Evolutionary conservation across 352 stramenopile species (phyloP).

Genomic region (Phytopythium kandeliae): DNA sequence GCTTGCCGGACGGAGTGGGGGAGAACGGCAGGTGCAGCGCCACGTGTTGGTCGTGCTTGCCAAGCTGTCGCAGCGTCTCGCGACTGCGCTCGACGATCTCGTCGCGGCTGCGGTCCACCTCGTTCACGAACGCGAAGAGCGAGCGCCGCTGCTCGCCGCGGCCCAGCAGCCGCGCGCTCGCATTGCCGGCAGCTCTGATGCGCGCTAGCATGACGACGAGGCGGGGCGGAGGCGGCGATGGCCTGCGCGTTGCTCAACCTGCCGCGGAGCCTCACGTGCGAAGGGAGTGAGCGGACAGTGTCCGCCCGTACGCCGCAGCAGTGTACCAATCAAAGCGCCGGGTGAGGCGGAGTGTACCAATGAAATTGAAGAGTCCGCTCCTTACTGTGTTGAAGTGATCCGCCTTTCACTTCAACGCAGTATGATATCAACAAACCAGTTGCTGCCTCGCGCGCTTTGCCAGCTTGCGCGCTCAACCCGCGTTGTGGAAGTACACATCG

Average conservation of each 20-base stretch:
- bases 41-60: conserved; percentile 27
- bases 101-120: conserved; percentile 26
- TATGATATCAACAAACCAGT: too few relatives aligned
- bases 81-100: conserved; percentile 28
- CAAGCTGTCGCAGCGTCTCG: conserved; percentile 40
- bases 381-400: too few relatives aligned
- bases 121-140: conserved; percentile 54
- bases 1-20: neutral
- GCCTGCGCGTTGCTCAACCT: too few relatives aligned
- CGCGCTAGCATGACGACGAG: conserved; percentile 5
- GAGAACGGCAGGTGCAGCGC: conserved; percentile 32
- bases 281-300: neutral
- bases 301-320: neutral
- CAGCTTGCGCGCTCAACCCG: neutral
- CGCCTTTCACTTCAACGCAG: neutral
- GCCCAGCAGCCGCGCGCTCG: neutral
- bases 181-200: neutral
- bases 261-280: too few relatives aligned
- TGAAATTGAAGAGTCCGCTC: neutral
- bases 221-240: too few relatives aligned
- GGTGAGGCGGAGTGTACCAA: neutral
- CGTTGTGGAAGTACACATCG: conserved; percentile 3
- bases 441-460: too few relatives aligned
- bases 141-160: conserved; percentile 7
- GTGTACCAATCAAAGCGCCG: neutral